Evolutionary conservation across 805 yeast genomes (phyloP), one percentile per base, ranked within the genome.

Genomic region (Jamesozyma spencerorum): DNA sequence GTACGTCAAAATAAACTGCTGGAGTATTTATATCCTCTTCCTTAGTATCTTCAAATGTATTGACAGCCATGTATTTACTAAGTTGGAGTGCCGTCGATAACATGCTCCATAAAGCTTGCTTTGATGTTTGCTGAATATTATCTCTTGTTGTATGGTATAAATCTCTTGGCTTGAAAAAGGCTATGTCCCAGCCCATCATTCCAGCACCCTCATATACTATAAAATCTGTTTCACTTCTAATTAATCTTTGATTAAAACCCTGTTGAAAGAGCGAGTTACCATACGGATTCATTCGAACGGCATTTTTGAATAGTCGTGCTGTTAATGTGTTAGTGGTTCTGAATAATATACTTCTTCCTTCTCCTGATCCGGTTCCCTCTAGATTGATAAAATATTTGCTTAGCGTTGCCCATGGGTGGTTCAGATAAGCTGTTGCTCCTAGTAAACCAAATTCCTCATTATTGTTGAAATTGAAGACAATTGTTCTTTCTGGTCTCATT

Each of bases 281-380:
- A 64, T 77, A 85, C 0, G 95, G 95, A 35, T 66, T 52, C 3
- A 50, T 66, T 42, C 74, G 63, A 1, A 76, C 88, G 3, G 69
- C 68, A 18, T 68, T 58, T 46, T 73, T 72, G 44, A 68, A 75
- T 47, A 75, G 71, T 44, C 73, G 72, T 1, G 82, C 76, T 11
- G 85, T 75, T 1, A 83, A 84, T 46, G 70, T 71, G 55, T 86
- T 94, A 0, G 94, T 77, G n/a, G 87, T 79, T 59, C 96, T 72
- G 58, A 88, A 86, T 37, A 87, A 63, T 17, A 85, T 69, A 1
- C 95, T 84, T 48, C 81, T 76, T 3, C 92, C 88, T 39, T 39
- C 37, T 19, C 95, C 95, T 1, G 92, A 82, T 2, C 96, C 96
- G 0, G 95, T 85, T 14, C 96, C 96, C 65, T 87, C 97, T 47